phyloP scores from a whole-genome alignment of 129 eudicot genomes.

The Tagetes erecta region DNA sequence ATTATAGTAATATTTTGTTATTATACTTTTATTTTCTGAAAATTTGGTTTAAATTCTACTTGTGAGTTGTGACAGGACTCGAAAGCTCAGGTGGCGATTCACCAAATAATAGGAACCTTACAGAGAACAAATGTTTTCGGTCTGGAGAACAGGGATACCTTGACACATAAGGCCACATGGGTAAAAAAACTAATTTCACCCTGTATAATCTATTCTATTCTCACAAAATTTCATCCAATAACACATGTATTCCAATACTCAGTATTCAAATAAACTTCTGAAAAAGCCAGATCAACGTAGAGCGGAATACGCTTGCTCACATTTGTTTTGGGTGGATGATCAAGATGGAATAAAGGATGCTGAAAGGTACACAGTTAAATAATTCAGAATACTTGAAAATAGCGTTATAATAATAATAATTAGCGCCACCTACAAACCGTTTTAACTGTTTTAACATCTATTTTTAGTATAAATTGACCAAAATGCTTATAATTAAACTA shows the following conservation, averaged over 20 bases:
- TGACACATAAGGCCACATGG: constrained; percentile 99
- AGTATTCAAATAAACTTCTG: constrained; percentile 96
- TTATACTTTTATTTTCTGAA: not conserved
- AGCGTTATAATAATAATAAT: too few relatives aligned
- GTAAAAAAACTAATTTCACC: constrained; percentile 38
- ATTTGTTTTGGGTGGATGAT: constrained; percentile 98
- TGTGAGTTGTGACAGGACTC: constrained; percentile 63
- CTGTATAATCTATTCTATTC: not conserved
- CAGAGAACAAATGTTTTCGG: constrained; percentile 94
- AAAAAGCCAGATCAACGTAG: constrained; percentile 98
- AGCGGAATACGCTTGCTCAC: constrained; percentile 97
- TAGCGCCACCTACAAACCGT: too few relatives aligned
- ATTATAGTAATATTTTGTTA: not conserved
- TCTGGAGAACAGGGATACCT: constrained; percentile 89
- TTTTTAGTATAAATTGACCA: too few relatives aligned
- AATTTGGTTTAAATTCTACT: not conserved
- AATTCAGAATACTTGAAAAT: not conserved
- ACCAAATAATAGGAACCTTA: constrained; percentile 89
- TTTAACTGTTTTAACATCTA: too few relatives aligned
- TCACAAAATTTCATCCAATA: constrained; percentile 1
- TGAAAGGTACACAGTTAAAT: constrained; percentile 54
- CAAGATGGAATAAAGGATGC: constrained; percentile 97
- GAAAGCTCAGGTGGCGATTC: constrained; percentile 97
- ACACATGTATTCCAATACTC: constrained; percentile 26
- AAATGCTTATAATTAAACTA: too few relatives aligned